These are phyloP conservation scores for Drechslerella dactyloides DNA, from an alignment of 2,329 filamentous ascomycete species.

Conservation along the genomic window DNA sequence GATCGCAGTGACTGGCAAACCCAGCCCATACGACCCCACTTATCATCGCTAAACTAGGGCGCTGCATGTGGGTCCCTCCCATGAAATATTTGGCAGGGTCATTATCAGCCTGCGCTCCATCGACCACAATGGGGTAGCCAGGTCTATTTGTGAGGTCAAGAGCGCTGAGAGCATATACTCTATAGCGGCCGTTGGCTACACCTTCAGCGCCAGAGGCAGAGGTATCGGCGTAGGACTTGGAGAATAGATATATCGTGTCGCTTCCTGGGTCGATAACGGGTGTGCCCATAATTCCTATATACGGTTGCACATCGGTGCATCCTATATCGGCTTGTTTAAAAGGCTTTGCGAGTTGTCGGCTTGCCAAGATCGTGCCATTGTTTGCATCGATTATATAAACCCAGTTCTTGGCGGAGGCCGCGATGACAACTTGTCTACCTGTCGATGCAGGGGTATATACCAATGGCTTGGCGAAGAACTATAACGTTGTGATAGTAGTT, in stretches of 20 bases:
- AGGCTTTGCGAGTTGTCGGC: slow-evolving; percentile 60
- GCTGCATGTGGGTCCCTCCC: slow-evolving; percentile 64
- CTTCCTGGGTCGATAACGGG: slow-evolving; percentile 60
- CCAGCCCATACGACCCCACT: slow-evolving; percentile 63
- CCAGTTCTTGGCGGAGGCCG: slow-evolving; percentile 55
- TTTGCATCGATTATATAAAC: slow-evolving; percentile 59
- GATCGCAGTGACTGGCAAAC: slow-evolving; percentile 65
- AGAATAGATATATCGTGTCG: slow-evolving; percentile 61
- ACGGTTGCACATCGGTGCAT: slow-evolving; percentile 56
- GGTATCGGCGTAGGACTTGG: slow-evolving; percentile 59
- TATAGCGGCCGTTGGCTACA: slow-evolving; percentile 55
- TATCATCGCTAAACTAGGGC: slow-evolving; percentile 62
- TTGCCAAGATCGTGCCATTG: slow-evolving; percentile 58
- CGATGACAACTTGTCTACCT: slow-evolving; percentile 58
- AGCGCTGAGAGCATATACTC: slow-evolving; percentile 56
- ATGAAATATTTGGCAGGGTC: slow-evolving; percentile 62
- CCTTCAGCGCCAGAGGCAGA: slow-evolving; percentile 53
- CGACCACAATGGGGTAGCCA: slow-evolving; percentile 62
- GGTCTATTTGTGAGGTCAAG: slow-evolving; percentile 57
- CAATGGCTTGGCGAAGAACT: slow-evolving; percentile 62
- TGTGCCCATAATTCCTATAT: slow-evolving; percentile 42
- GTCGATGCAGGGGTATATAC: slow-evolving; percentile 59
- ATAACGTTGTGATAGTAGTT: slow-evolving; percentile 48
- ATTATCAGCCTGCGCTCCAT: slow-evolving; percentile 62
- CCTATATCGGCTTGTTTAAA: slow-evolving; percentile 63